A percentile compares a stretch with the other conserved stretches of the same genome.
These are phyloP conservation scores for Furcasterigmium sp. DNA, from an alignment of 2,329 filamentous ascomycete genomes.

Conservation along the genomic window DNA sequence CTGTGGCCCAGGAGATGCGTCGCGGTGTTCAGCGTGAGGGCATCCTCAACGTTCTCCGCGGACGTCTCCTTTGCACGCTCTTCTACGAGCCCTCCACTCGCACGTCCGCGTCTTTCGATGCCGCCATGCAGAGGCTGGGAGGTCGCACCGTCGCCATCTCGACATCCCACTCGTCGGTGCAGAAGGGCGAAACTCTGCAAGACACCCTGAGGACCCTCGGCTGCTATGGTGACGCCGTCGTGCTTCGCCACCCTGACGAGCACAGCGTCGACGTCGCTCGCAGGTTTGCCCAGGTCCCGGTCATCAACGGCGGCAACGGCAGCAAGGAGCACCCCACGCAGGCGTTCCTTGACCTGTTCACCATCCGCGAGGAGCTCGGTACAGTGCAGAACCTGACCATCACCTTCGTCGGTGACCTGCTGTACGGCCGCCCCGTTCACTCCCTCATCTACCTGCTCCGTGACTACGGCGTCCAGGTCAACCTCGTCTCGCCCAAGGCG, in stretches of 20 bases:
- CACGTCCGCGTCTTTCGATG: constrained; percentile 93
- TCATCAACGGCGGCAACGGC: constrained; percentile 97
- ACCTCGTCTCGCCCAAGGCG: constrained; percentile 79
- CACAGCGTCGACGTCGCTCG: constrained; percentile 74
- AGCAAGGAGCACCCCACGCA: constrained; percentile 96
- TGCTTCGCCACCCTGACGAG: constrained; percentile 89
- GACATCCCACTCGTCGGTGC: constrained; percentile 78
- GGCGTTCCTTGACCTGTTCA: constrained; percentile 96
- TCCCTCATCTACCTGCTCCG: constrained; percentile 89
- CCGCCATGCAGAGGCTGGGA: constrained; percentile 96
- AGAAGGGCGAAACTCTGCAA: constrained; percentile 91
- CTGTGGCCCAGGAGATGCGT: constrained; percentile 95
- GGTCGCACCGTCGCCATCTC: constrained; percentile 79
- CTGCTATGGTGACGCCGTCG: constrained; percentile 91
- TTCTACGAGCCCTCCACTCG: constrained; percentile 98
- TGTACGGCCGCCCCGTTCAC: constrained; percentile 91
- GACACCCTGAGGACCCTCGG: constrained; percentile 91
- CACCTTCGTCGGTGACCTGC: constrained; percentile 90
- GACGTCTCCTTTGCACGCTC: constrained; percentile 81
- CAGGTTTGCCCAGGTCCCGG: constrained; percentile 82
- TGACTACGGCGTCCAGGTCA: constrained; percentile 91
- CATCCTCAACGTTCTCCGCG: constrained; percentile 79
- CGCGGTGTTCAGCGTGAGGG: constrained; percentile 90
- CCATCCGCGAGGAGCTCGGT: constrained; percentile 94
- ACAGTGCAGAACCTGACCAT: constrained; percentile 94